phyloP scores from a whole-genome alignment of 169 alveolate genomes.

The Babesia caballi region DNA sequence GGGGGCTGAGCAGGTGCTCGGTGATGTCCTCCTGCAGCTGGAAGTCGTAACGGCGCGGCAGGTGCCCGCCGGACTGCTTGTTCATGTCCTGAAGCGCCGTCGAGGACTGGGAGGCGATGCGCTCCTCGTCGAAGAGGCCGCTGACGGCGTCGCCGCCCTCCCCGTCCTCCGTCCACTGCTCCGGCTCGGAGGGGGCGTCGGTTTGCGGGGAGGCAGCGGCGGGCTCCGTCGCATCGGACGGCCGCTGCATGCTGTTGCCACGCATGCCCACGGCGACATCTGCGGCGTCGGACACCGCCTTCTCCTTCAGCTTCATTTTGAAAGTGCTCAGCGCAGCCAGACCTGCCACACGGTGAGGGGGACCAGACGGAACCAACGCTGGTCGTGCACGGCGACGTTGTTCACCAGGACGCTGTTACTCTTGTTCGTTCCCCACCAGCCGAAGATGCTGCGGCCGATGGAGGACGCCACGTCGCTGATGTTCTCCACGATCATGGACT shows the following conservation, averaged over 20 bases:
- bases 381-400: constrained; percentile 35
- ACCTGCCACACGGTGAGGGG: neutral
- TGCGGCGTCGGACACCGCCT: neutral
- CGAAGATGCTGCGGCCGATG: constrained; percentile 45
- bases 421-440: constrained; percentile 57
- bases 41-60: constrained; percentile 63
- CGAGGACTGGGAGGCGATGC: neutral
- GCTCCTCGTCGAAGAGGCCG: constrained; percentile 15
- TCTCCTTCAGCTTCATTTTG: constrained; percentile 29
- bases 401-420: constrained; percentile 57
- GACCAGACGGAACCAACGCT: constrained; percentile 15
- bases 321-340: constrained; percentile 6
- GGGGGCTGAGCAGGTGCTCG: constrained; percentile 80
- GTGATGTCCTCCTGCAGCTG: constrained; percentile 83
- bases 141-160: constrained; percentile 8
- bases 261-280: neutral
- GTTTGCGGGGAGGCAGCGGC: neutral
- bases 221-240: neutral
- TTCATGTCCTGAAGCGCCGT: constrained; percentile 22
- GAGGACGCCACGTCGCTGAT: constrained; percentile 57
- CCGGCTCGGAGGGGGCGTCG: neutral
- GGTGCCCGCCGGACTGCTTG: constrained; percentile 26
- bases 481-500: constrained; percentile 62
- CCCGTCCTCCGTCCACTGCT: constrained; percentile 1
- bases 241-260: neutral